phyloP scores from a whole-genome alignment of 2,329 filamentous ascomycete genomes.

The Exophiala xenobiotica region DNA sequence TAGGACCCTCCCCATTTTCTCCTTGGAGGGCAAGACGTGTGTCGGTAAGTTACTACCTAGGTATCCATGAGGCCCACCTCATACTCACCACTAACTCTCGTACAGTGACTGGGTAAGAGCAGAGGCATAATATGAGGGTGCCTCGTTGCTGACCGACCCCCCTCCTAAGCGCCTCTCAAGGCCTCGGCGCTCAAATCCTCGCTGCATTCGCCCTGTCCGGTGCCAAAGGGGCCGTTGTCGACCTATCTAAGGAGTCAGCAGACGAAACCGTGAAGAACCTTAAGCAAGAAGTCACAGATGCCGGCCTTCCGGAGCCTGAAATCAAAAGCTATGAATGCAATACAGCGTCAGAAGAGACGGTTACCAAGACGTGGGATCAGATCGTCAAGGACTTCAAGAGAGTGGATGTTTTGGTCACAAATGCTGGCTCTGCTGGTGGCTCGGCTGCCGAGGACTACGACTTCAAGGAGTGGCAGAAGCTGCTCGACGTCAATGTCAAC shows the following conservation, averaged over 20 bases:
- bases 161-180: conserved; percentile 10
- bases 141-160: no score
- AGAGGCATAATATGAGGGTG: no score
- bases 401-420: conserved; percentile 4
- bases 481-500: conserved; percentile 40
- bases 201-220: conserved; percentile 16
- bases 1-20: conserved; percentile 21
- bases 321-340: conserved; percentile 9
- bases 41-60: conserved; percentile 14
- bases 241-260: conserved; percentile 5
- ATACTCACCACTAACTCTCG: no score
- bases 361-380: conserved; percentile 1
- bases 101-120: conserved; percentile 4
- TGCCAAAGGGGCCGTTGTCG: conserved; percentile 11
- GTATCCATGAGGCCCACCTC: no score
- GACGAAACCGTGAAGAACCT: conserved; percentile 1
- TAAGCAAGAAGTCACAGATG: conserved; percentile 4
- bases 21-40: conserved; percentile 25
- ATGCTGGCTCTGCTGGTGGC: conserved; percentile 1
- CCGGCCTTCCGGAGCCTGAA: conserved; percentile 2
- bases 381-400: background rate
- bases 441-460: conserved; percentile 42
- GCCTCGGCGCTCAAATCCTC: conserved; percentile 13
- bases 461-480: conserved; percentile 38
- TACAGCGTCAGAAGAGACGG: conserved; percentile 1